Evolutionary conservation across 2,329 filamentous ascomycete species (phyloP), one percentile per base, ranked within the genome.

Genomic region (Alternaria sp.): DNA sequence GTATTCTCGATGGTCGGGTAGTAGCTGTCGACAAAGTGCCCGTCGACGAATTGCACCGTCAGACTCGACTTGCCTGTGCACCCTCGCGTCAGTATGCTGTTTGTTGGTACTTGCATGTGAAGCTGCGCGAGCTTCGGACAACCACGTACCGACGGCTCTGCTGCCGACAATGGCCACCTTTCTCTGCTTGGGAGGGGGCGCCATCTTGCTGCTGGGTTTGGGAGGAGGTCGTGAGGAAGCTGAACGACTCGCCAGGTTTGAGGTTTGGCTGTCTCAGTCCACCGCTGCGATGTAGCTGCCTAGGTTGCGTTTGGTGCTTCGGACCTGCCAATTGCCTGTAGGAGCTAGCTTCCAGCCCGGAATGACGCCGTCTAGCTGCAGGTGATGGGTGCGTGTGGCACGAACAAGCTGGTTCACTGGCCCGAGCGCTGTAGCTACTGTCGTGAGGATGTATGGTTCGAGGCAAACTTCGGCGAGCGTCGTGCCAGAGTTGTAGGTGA

Each of bases 1-100:
- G 95, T 98, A 81, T 98, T 99, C 82, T 99, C 96, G 76, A 99
- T 98, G 44, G 96, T 99, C 36, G 96, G 96, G 81, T 99, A 99
- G 83, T 99, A 99, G 81, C 92, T 96, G 81, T 99, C 96, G 77
- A 99, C 95, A 79, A 99, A 99, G 83, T 97, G 94, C 67, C 93
- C 93, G 80, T 99, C 96, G 77, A 97, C 95, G 78, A 96, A 98
- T 79, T 95, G 95, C 51, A 98, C 96, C 12, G 96, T 97, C 69
- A 99, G 89, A 58, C 95, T 98, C 21, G 93, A 97, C 86, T 99
- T 99, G 81, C 96, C 96, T 98, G 74, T 63, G 65, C 30, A 58
- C 30, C 43, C 49, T 19, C 36, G 58, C 59, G 68, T 73, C 69
- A 69, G 68, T 57, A 60, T 57, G 44, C 62, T 60, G 61, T 32